Conservation (phyloP, 2,329 filamentous ascomycete species). For the Trichoderma atroviride region DNA sequence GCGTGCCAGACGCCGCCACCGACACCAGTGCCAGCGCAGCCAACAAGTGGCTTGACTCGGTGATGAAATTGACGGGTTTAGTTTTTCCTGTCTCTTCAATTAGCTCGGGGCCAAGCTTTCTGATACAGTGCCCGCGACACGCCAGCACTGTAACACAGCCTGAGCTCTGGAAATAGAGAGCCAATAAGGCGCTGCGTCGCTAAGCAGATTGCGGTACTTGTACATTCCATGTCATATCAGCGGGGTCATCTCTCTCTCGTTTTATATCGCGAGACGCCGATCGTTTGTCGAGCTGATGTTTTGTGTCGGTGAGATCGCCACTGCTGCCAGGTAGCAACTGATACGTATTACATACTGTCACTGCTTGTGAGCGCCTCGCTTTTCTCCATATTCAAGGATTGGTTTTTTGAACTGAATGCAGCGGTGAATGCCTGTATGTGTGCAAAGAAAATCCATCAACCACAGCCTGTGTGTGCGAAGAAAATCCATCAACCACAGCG, state of each 20-base stretch:
- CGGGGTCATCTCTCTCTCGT: not conserved
- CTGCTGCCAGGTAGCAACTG: not conserved
- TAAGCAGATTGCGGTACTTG: not conserved
- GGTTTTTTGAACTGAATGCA: not conserved
- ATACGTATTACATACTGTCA: not conserved
- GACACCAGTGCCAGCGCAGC: not conserved
- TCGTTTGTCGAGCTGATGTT: not conserved
- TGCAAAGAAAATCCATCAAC: not conserved
- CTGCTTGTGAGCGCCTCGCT: not conserved
- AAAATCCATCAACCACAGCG: not conserved
- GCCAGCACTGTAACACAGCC: not conserved
- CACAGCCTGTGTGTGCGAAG: not conserved
- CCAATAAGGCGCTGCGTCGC: not conserved
- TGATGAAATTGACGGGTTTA: not conserved
- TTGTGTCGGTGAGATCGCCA: not conserved
- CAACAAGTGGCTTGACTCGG: constrained; percentile 10
- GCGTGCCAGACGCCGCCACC: not conserved
- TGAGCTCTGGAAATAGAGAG: not conserved
- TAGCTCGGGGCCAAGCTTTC: constrained; percentile 25
- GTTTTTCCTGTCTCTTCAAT: not conserved
- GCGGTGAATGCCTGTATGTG: not conserved
- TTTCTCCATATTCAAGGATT: not conserved
- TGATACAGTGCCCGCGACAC: constrained; percentile 13
- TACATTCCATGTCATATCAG: not conserved
- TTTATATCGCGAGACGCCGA: not conserved